Conservation (phyloP, 2,329 filamentous ascomycete genomes). For the Aspergillus texensis region DNA sequence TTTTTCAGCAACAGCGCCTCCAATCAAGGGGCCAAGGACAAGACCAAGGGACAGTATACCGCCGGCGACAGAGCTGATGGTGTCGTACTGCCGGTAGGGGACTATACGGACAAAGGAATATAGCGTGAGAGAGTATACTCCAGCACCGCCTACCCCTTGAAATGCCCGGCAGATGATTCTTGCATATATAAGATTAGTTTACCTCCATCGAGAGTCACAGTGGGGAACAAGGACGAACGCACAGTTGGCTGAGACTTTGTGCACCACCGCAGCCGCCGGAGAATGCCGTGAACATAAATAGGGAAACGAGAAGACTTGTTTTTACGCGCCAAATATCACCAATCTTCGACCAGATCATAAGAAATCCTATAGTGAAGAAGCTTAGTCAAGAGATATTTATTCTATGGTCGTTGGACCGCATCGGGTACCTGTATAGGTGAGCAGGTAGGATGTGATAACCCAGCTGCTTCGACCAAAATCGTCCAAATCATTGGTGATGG, state of each 20-base stretch:
- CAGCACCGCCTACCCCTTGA: constrained; percentile 58
- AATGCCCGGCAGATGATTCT: constrained; percentile 55
- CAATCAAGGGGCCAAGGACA: constrained; percentile 61
- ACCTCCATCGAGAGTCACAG: not conserved
- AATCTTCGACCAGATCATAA: constrained; percentile 60
- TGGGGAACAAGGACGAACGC: not conserved
- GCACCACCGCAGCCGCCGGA: constrained; percentile 46
- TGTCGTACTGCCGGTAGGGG: constrained; percentile 54
- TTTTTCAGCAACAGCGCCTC: constrained; percentile 58
- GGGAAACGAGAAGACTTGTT: constrained; percentile 48
- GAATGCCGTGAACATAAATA: constrained; percentile 45
- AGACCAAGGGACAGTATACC: constrained; percentile 53
- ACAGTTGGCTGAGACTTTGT: constrained; percentile 39
- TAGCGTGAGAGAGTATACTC: constrained; percentile 63
- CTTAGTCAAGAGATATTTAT: not conserved
- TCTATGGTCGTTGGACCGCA: not conserved
- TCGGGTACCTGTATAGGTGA: constrained; percentile 50
- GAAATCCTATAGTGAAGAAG: constrained; percentile 49
- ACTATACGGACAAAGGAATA: constrained; percentile 60
- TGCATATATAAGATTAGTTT: not conserved
- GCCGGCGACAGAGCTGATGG: constrained; percentile 58
- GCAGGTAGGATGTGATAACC: constrained; percentile 54
- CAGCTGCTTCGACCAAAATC: constrained; percentile 45
- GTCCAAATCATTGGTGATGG: constrained; percentile 45
- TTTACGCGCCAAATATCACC: constrained; percentile 62